A percentile compares a stretch with the other conserved stretches of the same genome.
Conservation (phyloP, 202 grass and related monocot species). For the Cymbopogon flexuosus region DNA sequence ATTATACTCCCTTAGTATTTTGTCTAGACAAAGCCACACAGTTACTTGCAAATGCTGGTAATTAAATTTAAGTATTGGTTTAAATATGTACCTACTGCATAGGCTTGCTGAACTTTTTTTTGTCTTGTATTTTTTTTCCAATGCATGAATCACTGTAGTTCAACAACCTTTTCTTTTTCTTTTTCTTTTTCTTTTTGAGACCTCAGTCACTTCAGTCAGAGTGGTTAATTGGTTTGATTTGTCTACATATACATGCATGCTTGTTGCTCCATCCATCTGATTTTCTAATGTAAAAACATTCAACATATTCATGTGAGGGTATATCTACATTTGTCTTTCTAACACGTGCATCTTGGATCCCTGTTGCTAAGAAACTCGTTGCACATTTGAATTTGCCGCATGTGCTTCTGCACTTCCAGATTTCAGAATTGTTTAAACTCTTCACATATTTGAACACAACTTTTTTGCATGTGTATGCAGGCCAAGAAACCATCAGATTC, state of each 20-base stretch:
- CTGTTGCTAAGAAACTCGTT: not conserved
- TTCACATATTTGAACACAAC: not conserved
- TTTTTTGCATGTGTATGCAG: constrained; percentile 37
- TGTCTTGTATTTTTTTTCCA: not conserved
- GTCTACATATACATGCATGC: not conserved
- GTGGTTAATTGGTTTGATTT: not conserved
- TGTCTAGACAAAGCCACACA: not conserved
- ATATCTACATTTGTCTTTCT: not conserved
- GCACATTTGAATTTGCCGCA: not conserved
- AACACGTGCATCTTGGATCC: constrained; percentile 1
- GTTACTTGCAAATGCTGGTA: not conserved
- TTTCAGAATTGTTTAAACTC: not conserved
- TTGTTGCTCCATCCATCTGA: not conserved
- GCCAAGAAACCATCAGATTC: constrained; percentile 27
- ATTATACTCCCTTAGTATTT: not conserved
- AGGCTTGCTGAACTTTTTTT: not conserved
- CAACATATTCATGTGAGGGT: not conserved
- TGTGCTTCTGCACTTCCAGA: not conserved
- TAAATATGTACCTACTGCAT: not conserved
- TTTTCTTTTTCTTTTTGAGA: not conserved
- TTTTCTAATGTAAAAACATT: not conserved
- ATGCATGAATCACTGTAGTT: not conserved
- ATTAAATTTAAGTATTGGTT: not conserved
- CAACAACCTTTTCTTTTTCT: not conserved
- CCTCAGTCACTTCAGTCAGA: not conserved